Percentiles rank a stretch among this genome's conserved stretches.
These are phyloP conservation scores for Musa balbisiana DNA, from an alignment of 202 grass and related monocot species.

Conservation along the genomic window DNA sequence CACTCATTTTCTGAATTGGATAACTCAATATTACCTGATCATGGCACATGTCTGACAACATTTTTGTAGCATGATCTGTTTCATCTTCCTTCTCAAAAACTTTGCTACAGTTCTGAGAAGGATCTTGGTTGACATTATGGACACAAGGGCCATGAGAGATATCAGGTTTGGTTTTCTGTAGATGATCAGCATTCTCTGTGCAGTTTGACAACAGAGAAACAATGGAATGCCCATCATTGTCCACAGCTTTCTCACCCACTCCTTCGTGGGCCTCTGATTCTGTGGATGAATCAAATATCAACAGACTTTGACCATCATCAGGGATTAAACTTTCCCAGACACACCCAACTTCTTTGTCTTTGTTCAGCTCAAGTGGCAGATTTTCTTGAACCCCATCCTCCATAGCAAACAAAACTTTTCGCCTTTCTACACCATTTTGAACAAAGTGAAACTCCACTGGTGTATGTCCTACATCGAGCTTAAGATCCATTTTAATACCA, in stretches of 20 bases:
- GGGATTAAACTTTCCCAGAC: constrained; percentile 30
- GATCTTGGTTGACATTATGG: too few relatives aligned
- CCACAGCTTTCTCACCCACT: not conserved
- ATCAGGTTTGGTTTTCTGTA: not conserved
- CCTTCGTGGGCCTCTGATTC: not conserved
- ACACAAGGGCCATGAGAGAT: too few relatives aligned
- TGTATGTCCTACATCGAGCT: constrained; percentile 22
- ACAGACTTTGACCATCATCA: constrained; percentile 38
- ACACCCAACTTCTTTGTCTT: constrained; percentile 39
- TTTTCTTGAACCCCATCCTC: constrained; percentile 5
- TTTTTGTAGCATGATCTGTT: too few relatives aligned
- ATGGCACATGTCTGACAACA: too few relatives aligned
- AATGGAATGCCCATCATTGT: not conserved
- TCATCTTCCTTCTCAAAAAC: too few relatives aligned
- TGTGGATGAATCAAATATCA: not conserved
- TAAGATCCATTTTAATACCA: constrained; percentile 42
- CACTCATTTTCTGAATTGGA: too few relatives aligned
- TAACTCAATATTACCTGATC: too few relatives aligned
- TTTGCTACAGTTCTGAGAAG: too few relatives aligned
- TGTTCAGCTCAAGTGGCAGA: constrained; percentile 14
- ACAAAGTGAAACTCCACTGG: constrained; percentile 17
- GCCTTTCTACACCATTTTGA: constrained; percentile 38
- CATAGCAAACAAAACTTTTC: constrained; percentile 40
- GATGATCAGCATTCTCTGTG: not conserved
- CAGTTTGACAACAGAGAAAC: not conserved